Base-by-base conservation (phyloP, 768 basidiomycete genomes). In the Mycena maculata region DNA sequence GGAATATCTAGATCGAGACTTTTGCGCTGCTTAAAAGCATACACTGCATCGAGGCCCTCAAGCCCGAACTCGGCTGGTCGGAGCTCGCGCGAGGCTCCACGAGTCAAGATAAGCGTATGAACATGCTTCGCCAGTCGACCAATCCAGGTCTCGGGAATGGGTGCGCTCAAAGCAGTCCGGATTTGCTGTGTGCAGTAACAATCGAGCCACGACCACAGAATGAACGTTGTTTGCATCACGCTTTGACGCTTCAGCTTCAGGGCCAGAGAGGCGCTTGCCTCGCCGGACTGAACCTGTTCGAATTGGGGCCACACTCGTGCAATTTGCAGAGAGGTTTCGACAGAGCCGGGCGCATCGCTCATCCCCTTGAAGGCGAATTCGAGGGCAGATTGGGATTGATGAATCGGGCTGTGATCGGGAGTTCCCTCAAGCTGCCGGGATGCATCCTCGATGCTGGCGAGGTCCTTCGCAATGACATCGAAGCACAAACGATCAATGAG, bases 131-230 rank as follows among this genome's bases (percentile, higher is more conserved):
- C 38, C 3, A 55, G 22, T 12, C 38, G 33, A 6, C 33, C 38
- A 27, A 55, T 55, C 53, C 53, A 55, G 20, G 18, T 55, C 33
- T n/a, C 4, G 16, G 53, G 23, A 48, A 23, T 22, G 6, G 53
- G 4, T 9, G 13, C 31, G 18, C n/a, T 16, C 3, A 55, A 22
- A n/a, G 53, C 53, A 4, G 30, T 16, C 7, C 38, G 53, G 9
- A 55, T 23, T 7, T 25, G 16, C 15, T n/a, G 3, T 5, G 23
- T n/a, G 33, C 53, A 55, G n/a, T 55, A 55, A 12, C 3, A 23
- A 23, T 55, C 53, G 3, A 55, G 23, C 53, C 53, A 55, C 8
- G 27, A 16, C 53, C 53, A 55, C 33, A 55, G 30, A n/a, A 22
- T 4, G 9, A 4, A 20, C 13, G 53, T 55, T 3, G 53, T 23